Base-by-base conservation (phyloP, 1,284 basidiomycete species). In the Ceratobasidium sp. region DNA sequence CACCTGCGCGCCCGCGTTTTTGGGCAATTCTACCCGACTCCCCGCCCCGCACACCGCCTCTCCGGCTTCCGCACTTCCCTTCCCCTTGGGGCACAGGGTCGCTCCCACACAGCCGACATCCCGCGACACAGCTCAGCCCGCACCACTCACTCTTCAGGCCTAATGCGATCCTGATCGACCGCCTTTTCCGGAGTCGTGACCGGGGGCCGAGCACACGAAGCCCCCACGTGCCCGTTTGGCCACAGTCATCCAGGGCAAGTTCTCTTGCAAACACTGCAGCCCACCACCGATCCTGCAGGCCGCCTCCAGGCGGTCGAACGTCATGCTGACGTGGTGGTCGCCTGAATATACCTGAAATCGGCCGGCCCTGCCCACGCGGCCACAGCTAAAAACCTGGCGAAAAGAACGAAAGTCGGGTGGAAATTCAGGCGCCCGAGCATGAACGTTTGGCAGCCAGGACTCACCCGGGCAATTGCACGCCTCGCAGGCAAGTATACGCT, bases 81-180 rank as follows among this genome's bases (percentile, higher is more conserved):
- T 31, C 54, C 68, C 56, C 53, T 71, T 48, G 68, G 68, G 56
- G 68, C 46, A 46, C 62, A 64, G 41, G 41, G 62, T 49, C 43
- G 54, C 51, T 69, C 51, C 41, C 65, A 62, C 69, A 72, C 69
- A 72, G 69, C 69, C 69, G 58, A 72, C 69, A 54, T 24, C 24
- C 46, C n/a, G 27, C 51, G 24, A 53, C 51, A 53, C 48, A 51
- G 48, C 48, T 54, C 37, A 43, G 19, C 11, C 49, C n/a, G 27
- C 56, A 29, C 41, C 14, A 16, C 54, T n/a, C 41, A 71, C 69
- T 34, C 14, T 61, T 56, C 58, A 27, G 24, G 68, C 51, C 54
- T 37, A 59, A 58, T 59, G 29, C 68, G 54, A 59, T 59, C 61
- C 68, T 72, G 69, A 61, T 62, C 58, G 16, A 22, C 59, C 16